Base-by-base conservation (phyloP, 129 eudicot genomes). In the Oenanthe sinensis region DNA sequence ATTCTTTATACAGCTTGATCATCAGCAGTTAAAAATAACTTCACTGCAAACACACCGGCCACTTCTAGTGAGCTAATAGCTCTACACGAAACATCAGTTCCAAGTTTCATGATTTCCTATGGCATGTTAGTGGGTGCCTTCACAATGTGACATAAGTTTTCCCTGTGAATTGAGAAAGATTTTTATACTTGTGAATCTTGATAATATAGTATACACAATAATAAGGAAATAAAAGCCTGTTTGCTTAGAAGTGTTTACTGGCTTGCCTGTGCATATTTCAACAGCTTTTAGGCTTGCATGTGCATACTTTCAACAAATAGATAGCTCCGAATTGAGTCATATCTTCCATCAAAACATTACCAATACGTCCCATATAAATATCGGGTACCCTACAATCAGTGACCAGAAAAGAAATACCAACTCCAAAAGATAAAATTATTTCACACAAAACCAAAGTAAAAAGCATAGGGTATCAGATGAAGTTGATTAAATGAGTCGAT, bases 11-110 rank as follows among this genome's bases (percentile, higher is more conserved):
- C 71, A 78, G 91, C 97, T 97, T 91, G 82, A 73, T 87, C 92
- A 84, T 91, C 96, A 77, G 78, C 90, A 75, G 97, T 88, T 82
- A 91, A 40, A 81, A 95, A 91, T 83, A 95, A 62, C 77, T 91
- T 97, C 45, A 95, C 96, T 20, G 97, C 97, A 84, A 95, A 91
- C 7, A 95, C 91, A 48, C 98, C 97, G 73, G 96, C 97, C 79
- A 96, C 98, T 84, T 95, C 97, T 81, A 95, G 78, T 44, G 98
- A 95, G 65, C 92, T 84, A 50, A 90, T 89, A 52, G 97, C 96
- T 83, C 77, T 87, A 42, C 81, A 69, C 62, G 98, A 96, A 79
- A 91, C 83, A 81, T 91, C 91, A 22, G 90, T 87, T 55, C 97
- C 96, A 77, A 87, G 93, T 80, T 95, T 83, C 85, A 84, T 77